Base-by-base conservation (phyloP, 2,329 filamentous ascomycete genomes). In the Hymenoscyphus occultus region DNA sequence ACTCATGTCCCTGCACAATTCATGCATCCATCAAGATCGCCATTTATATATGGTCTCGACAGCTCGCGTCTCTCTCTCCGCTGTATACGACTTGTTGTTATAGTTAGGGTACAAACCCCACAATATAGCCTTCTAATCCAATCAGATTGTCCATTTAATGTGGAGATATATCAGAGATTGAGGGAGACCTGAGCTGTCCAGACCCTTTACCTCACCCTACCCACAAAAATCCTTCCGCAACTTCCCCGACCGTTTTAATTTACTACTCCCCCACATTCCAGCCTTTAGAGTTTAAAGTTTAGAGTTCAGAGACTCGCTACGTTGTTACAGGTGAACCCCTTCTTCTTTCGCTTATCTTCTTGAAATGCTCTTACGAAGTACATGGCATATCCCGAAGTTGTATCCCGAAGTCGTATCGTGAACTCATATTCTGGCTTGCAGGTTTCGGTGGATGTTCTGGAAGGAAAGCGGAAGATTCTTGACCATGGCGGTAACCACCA, bases 1-100 rank as follows among this genome's bases (percentile, higher is more conserved):
- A n/a, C 45, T 19, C 45, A 48, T n/a, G 35, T 51, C 45, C 19
- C 48, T 54, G 48, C 48, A 54, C 7, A 54, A 54, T 54, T 54
- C 19, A 28, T 54, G 12, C 48, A 54, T 54, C 19, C 45, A 10
- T 12, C 45, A 51, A 28, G 22, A 5, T 22, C 22, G 10, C 48
- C 48, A 54, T 22, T 4, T 13, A 54, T 28, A 28, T 28, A 3
- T 28, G 28, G 28, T 28, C 28, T 28, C 2, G 28, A 28, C 28
- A 28, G 28, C 28, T 28, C 28, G 28, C 28, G 28, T 28, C 28
- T 28, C 28, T 3, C 28, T 28, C 28, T 28, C 2, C 28, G 1
- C 28, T 28, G 28, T 28, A 28, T 28, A 28, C 28, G 28, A 28
- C 28, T 28, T 28, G 28, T 28, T 28, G 28, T 28, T 28, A 28